Evolutionary conservation across 2,329 filamentous ascomycete species (phyloP).

Genomic region (Apiospora malaysiana): DNA sequence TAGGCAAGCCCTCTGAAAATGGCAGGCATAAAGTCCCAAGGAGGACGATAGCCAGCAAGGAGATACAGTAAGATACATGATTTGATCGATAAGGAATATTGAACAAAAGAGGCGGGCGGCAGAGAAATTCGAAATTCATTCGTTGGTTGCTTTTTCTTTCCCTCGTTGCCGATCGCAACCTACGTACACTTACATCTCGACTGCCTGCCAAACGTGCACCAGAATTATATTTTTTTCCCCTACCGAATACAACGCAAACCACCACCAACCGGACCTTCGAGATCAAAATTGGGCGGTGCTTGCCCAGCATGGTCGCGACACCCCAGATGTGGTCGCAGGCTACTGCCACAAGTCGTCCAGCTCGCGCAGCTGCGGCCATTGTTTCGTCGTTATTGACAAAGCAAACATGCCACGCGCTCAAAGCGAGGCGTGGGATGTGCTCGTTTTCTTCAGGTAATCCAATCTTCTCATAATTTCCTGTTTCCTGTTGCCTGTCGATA

Average conservation of each 20-base stretch:
- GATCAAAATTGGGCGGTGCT: background rate
- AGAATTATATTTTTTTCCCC: background rate
- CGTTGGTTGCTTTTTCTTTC: background rate
- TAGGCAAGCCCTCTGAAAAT: background rate
- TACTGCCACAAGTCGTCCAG: background rate
- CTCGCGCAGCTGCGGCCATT: background rate
- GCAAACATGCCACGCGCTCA: background rate
- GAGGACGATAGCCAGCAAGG: background rate
- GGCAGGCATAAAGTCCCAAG: background rate
- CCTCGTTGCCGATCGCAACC: background rate
- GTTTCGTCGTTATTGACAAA: background rate
- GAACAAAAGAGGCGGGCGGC: background rate
- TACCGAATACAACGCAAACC: background rate
- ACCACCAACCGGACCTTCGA: background rate
- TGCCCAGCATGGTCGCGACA: background rate
- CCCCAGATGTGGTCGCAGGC: background rate
- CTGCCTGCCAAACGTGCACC: background rate
- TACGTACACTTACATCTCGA: background rate
- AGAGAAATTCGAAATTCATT: background rate
- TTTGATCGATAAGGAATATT: background rate
- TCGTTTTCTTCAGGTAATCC: constrained; percentile 8
- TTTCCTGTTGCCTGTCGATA: background rate
- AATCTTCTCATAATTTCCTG: background rate
- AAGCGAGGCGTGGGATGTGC: background rate
- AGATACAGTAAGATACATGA: background rate